Percentiles rank a stretch among this genome's conserved stretches.
Evolutionary conservation across 768 basidiomycete species (phyloP).

Genomic region (Suillus discolor): DNA sequence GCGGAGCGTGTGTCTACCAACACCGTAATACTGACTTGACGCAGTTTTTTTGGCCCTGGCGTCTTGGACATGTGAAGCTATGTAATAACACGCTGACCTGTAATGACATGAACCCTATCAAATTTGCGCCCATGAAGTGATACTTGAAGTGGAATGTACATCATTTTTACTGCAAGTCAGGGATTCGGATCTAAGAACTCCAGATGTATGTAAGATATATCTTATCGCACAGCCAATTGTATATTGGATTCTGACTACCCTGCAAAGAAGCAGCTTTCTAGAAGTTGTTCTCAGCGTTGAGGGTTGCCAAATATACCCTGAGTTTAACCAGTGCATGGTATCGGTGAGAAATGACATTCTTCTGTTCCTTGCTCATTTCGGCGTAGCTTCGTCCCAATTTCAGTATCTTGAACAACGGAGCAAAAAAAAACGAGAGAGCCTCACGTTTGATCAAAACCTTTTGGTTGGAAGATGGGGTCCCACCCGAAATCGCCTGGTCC

Average conservation of each 20-base stretch:
- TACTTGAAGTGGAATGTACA: neutral
- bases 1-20: neutral
- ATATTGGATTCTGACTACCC: neutral
- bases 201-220: neutral
- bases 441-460: slow-evolving; percentile 77
- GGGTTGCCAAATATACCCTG: slow-evolving; percentile 39
- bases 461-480: slow-evolving; percentile 86
- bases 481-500: slow-evolving; percentile 85
- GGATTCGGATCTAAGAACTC: neutral
- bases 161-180: neutral
- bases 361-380: slow-evolving; percentile 65
- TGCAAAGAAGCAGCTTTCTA: neutral
- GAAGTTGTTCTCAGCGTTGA: slow-evolving; percentile 9
- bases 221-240: neutral
- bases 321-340: slow-evolving; percentile 65
- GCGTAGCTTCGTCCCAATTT: slow-evolving; percentile 48
- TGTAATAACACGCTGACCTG: neutral
- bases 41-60: neutral
- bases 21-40: neutral
- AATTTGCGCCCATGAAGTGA: neutral
- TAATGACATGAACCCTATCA: neutral
- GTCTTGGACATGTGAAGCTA: neutral
- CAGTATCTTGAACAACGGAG: neutral
- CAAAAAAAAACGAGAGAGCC: slow-evolving; percentile 21
- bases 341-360: slow-evolving; percentile 69